Evolutionary conservation across 2,329 filamentous ascomycete genomes (phyloP), one percentile per base, ranked within the genome.

Genomic region (Thelonectria rubi): DNA sequence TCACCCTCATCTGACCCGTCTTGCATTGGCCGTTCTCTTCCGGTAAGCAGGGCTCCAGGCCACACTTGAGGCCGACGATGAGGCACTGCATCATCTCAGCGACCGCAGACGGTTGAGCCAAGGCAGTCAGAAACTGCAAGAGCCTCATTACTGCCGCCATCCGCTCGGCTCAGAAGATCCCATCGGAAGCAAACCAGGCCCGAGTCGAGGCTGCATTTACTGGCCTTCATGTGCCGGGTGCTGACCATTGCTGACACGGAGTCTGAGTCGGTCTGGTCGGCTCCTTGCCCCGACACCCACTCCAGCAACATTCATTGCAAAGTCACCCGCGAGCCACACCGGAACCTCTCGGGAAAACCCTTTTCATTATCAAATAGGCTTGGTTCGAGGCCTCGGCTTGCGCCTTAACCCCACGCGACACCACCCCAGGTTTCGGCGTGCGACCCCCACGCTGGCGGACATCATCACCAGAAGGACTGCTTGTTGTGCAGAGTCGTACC

Each of bases 281-380:
- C 9, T 8, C 15, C 39, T 8, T 42, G 15, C n/a, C 39, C 17
- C 9, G 14, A 14, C 32, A 12, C 32, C 32, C 11, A 34, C 32
- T 34, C 8, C 34, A 37, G 11, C 34, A 15, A 14, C 34, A 7
- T 15, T 37, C 34, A 37, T 37, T 30, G 26, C 26, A 30, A 30
- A 30, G 26, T 9, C 8, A 11, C 12, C 34, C 5, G 14, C 34
- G 3, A 24, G 39, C 46, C 40, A 30, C 24, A 46, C 40, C 12
- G 11, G 21, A 43, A 43, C 42, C 39, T 14, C 39, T 32, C 11
- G 21, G 20, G 37, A 17, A 10, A 42, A 17, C 14, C 39, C n/a
- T n/a, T n/a, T 42, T 42, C 17, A n/a, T n/a, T 10, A 48, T 60
- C 21, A 50, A 55, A 46, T n/a, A n/a, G 15, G 12, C 24, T 18